Conservation (phyloP, 169 alveolate species). For the Plasmodium billcollinsi region DNA sequence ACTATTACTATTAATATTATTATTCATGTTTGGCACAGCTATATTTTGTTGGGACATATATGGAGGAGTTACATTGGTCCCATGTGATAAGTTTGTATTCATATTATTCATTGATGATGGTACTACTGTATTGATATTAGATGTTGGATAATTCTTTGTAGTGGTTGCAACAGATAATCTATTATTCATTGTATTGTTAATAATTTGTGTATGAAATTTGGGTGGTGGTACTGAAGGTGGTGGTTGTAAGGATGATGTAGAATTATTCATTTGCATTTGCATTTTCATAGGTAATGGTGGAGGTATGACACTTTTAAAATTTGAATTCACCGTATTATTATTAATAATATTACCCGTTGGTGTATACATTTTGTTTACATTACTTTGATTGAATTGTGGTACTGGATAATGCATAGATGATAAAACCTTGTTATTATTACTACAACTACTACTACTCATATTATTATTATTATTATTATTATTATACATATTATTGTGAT, state of each 20-base stretch:
- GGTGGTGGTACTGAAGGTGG: constrained; percentile 1
- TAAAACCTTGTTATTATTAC: neutral
- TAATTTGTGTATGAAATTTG: neutral
- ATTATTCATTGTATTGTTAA: neutral
- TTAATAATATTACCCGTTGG: too few species aligned
- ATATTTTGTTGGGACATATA: neutral
- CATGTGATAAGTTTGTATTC: neutral
- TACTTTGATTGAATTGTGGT: neutral
- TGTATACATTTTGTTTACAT: neutral
- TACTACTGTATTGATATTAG: too few species aligned
- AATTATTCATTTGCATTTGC: too few species aligned
- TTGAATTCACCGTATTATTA: too few species aligned
- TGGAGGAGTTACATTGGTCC: neutral
- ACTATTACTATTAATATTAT: neutral
- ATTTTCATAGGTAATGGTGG: too few species aligned
- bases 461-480: too few species aligned
- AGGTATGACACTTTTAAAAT: too few species aligned
- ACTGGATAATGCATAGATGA: neutral
- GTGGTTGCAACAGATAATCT: constrained; percentile 12
- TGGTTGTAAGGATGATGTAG: neutral
- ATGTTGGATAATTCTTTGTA: neutral
- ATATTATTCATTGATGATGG: constrained; percentile 21
- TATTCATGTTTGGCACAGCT: neutral
- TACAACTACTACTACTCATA: neutral
- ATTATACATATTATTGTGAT: constrained; percentile 2